Percentiles rank a stretch among this genome's conserved stretches.
phyloP scores from a whole-genome alignment of 2,329 filamentous ascomycete genomes.

The Rhinocladiella similis region DNA sequence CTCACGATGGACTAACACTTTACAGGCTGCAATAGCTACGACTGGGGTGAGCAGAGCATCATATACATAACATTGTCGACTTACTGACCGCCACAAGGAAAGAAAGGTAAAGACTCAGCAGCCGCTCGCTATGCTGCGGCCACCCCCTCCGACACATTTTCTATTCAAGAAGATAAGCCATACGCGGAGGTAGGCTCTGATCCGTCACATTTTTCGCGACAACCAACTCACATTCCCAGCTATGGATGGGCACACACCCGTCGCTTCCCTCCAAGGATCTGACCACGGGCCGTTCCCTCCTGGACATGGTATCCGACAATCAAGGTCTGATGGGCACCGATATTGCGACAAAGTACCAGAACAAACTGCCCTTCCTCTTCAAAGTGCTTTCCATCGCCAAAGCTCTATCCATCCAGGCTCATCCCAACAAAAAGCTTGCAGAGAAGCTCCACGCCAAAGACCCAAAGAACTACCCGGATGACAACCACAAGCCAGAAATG shows the following conservation, averaged over 20 bases:
- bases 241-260: slow-evolving; percentile 99
- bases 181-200: slow-evolving; percentile 77
- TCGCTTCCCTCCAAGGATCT: slow-evolving; percentile 92
- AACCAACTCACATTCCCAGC: slow-evolving; percentile 48
- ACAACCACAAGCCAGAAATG: slow-evolving; percentile 99
- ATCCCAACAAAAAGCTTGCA: slow-evolving; percentile 92
- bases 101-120: slow-evolving; percentile 81
- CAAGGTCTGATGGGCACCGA: slow-evolving; percentile 74
- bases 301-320: slow-evolving; percentile 87
- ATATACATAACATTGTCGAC: not conserved
- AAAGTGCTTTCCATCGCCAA: slow-evolving; percentile 97
- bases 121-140: slow-evolving; percentile 88
- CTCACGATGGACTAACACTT: slow-evolving; percentile 27
- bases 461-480: slow-evolving; percentile 93
- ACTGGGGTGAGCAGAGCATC: slow-evolving; percentile 68
- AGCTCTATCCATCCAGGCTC: slow-evolving; percentile 93
- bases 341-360: slow-evolving; percentile 71
- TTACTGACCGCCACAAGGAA: slow-evolving; percentile 48
- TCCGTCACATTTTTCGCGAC: not conserved
- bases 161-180: slow-evolving; percentile 80
- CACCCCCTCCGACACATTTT: slow-evolving; percentile 72
- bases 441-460: slow-evolving; percentile 84
- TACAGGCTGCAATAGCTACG: slow-evolving; percentile 91
- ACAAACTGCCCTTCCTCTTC: slow-evolving; percentile 92
- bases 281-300: slow-evolving; percentile 76